Evolutionary conservation across 2,329 filamentous ascomycete genomes (phyloP), one percentile per base, ranked within the genome.

Genomic region (Colletotrichum sp.): DNA sequence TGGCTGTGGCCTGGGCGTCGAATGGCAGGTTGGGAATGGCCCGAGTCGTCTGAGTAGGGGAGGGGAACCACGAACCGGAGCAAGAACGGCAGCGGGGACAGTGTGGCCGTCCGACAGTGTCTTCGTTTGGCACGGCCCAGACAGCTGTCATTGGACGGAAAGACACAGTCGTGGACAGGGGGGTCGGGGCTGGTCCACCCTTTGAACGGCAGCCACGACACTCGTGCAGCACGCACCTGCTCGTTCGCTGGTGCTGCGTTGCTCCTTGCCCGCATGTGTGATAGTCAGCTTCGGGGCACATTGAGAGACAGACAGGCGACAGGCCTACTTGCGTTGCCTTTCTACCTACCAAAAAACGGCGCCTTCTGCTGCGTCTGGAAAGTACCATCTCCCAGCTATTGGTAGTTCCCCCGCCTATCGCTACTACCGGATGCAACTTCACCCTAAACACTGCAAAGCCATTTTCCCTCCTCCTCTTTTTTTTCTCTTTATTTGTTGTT

Each of bases 191-290:
- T 60, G 72, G 72, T 71, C 78, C 76, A 82, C 78, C 86, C 86
- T 86, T 85, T 87, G 83, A 86, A 83, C 81, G 83, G 82, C 82
- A 86, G 87, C 87, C 87, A 89, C 87, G 87, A 88, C 86, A 86
- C 77, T 83, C 81, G 72, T 87, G 86, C 86, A 87, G 84, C 79
- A 78, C 68, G 77, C 77, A 77, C 60, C 67, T 75, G 43, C 65
- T 68, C 57, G 66, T 72, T 77, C 55, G 69, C 63, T 75, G 63
- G 72, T 75, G 69, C 63, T 43, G 72, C 72, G 69, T 72, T 63
- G 72, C 72, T 72, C 72, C 43, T 75, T 61, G 71, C 59, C 72
- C 61, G 57, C 52, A 72, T 68, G 48, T 59, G 66, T 30, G 18
- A 72, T 72, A 72, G 68, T 52, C 43, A 24, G 43, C 43, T 21